Base-by-base conservation (phyloP, 78 protist genomes). In the Dictyostelium purpureum region DNA sequence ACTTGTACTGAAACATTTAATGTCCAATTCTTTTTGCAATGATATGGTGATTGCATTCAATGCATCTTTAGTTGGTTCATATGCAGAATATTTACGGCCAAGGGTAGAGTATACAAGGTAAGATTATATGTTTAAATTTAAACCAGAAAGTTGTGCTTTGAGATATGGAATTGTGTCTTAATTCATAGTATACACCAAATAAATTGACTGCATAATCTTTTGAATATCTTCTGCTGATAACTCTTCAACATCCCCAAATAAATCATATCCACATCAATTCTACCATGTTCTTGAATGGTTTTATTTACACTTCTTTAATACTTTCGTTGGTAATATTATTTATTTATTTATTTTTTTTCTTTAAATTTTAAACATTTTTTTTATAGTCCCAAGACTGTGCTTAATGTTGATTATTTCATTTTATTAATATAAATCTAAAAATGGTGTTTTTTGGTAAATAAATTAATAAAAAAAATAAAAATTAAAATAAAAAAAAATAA, bases 151-250 rank as follows among this genome's bases (percentile, higher is more conserved):
- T 82, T 70, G 47, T n/a, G 18, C 31, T 37, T 79, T 19, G 5
- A 82, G 56, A 19, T 67, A 37, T 35, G 78, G 78, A 10, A 49
- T 28, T 65, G 40, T 70, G 18, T 35, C 90, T 33, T 5, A 70
- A 9, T 4, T 69, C 78, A 56, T 82, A 69, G 26, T 69, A 35
- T 4, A 70, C 40, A 28, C 90, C 90, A 69, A 82, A 82, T 38
- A 82, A 66, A 70, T 82, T 82, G n/a, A 66, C 56, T 14, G 67
- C 79, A 54, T 67, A 6, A 67, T 82, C 43, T 71, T 12, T 33
- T 37, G 40, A 16, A 82, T 28, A 2, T 82, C 79, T 12, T 18
- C 1, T 42, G 47, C 90, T 0, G 75, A n/a, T 5, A 43, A 14
- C 21, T 66, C 79, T 33, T 82, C 90, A 7, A 82, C 6, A 1